A percentile compares a stretch with the other conserved stretches of the same genome.
Evolutionary conservation across 345 rosid species (phyloP).

Genomic region (Moricandia moricandioides): DNA sequence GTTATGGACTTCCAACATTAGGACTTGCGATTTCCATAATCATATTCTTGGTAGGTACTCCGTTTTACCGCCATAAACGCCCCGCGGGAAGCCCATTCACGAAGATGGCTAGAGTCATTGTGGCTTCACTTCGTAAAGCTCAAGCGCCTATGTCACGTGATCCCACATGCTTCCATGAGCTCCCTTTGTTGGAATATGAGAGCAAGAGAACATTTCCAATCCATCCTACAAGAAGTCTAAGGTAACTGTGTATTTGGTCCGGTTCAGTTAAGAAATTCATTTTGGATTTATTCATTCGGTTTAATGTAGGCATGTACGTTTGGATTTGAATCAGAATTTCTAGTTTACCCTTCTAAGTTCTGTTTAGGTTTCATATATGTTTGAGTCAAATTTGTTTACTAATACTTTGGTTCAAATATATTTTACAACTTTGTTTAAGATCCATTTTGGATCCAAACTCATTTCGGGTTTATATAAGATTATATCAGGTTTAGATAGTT

Average conservation of each 20-base stretch:
- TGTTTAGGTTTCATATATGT: background rate
- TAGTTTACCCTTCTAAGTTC: background rate
- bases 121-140: constrained; percentile 63
- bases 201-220: constrained; percentile 50
- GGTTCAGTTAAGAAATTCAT: background rate
- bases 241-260: constrained; percentile 35
- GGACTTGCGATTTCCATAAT: constrained; percentile 55
- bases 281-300: background rate
- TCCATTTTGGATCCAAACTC: background rate
- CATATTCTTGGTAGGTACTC: constrained; percentile 69
- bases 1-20: constrained; percentile 69
- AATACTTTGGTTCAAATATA: background rate
- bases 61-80: constrained; percentile 56
- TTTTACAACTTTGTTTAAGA: background rate
- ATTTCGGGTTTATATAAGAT: background rate
- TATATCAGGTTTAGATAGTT: background rate
- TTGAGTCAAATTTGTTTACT: background rate
- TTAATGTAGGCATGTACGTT: background rate
- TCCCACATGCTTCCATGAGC: constrained; percentile 54
- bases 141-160: constrained; percentile 45
- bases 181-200: constrained; percentile 48
- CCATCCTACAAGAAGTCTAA: constrained; percentile 57
- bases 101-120: constrained; percentile 64
- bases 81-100: constrained; percentile 78
- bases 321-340: background rate